These are phyloP conservation scores for Candida odintsovae DNA, from an alignment of 805 yeast genomes.

Conservation along the genomic window DNA sequence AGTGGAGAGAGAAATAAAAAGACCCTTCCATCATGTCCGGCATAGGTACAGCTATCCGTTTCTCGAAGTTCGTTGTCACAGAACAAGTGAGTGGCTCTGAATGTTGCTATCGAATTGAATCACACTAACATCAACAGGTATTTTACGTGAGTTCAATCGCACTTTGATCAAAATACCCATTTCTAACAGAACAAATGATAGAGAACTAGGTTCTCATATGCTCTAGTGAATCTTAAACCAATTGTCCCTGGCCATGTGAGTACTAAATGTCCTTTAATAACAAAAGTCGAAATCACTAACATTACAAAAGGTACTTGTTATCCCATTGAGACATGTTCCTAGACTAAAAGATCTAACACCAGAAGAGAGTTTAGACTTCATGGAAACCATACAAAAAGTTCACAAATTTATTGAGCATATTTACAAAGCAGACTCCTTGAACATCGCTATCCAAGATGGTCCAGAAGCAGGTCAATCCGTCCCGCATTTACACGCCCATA, in stretches of 20 bases:
- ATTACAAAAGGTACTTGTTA: slow-evolving; percentile 47
- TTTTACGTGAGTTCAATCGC: slow-evolving; percentile 13
- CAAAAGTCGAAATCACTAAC: neutral
- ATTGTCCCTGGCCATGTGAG: slow-evolving; percentile 83
- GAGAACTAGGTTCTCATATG: slow-evolving; percentile 63
- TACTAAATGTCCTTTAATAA: neutral
- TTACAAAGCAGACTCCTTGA: slow-evolving; percentile 77
- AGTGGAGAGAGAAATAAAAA: too few species aligned
- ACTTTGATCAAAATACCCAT: neutral
- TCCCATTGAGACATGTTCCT: slow-evolving; percentile 67
- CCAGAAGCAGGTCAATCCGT: slow-evolving; percentile 95
- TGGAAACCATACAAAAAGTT: slow-evolving; percentile 65
- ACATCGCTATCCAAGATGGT: slow-evolving; percentile 94
- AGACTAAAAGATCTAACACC: slow-evolving; percentile 63
- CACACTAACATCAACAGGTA: slow-evolving; percentile 10
- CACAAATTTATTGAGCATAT: slow-evolving; percentile 58
- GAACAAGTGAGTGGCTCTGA: slow-evolving; percentile 40
- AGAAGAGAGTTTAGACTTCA: slow-evolving; percentile 75
- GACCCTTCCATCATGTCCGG: neutral
- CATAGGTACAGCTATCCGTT: slow-evolving; percentile 27
- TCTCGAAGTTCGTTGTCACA: slow-evolving; percentile 49
- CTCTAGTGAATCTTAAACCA: slow-evolving; percentile 88
- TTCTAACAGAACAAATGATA: slow-evolving; percentile 21
- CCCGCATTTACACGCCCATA: slow-evolving; percentile 91
- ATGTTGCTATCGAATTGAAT: neutral